Base-by-base conservation (phyloP, 176 grass and related monocot species). In the Zoysia japonica region DNA sequence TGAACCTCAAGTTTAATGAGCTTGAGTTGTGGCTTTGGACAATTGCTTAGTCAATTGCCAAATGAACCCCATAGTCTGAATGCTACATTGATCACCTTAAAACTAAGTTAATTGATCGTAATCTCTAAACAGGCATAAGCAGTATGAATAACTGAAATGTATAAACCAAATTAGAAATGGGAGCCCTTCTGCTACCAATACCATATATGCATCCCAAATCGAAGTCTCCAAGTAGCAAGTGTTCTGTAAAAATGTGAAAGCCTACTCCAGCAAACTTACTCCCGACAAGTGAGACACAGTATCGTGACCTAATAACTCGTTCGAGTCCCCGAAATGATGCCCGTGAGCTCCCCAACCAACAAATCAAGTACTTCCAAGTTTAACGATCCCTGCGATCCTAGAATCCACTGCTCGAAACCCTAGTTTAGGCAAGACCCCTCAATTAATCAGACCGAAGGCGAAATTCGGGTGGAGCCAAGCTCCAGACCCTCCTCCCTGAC, bases 21-120 rank as follows among this genome's bases (percentile, higher is more conserved):
- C 74, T 78, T 78, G 16, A 78, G 42, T 15, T 72, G 50, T 72
- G 51, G 69, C 8, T 15, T 70, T 61, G 60, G 2, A n/a, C 37
- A 43, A 51, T 67, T 52, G 45, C 52, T 72, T 61, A 20, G 49
- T 78, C 60, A 14, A 41, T 65, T 7, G 28, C 28, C 28, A 28
- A 67, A 40, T 15, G 1, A 51, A 74, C 38, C 4, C 14, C 17
- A 5, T 70, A 6, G 13, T 2, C 11, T 8, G 19, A 70, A 46
- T 16, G 11, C 15, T 62, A 61, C 53, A 46, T 10, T 15, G 14
- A 45, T 42, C 35, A 77, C 15, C 4, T 43, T 7, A 75, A 40
- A 5, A 44, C 3, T 9, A 47, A 63, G 20, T 42, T n/a, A 61
- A 79, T 3, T 4, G 8, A 7, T 3, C 9, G 9, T 1, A 53